These are phyloP conservation scores for Arthrobotrys iridis DNA, from an alignment of 2,329 filamentous ascomycete species.

Conservation along the genomic window DNA sequence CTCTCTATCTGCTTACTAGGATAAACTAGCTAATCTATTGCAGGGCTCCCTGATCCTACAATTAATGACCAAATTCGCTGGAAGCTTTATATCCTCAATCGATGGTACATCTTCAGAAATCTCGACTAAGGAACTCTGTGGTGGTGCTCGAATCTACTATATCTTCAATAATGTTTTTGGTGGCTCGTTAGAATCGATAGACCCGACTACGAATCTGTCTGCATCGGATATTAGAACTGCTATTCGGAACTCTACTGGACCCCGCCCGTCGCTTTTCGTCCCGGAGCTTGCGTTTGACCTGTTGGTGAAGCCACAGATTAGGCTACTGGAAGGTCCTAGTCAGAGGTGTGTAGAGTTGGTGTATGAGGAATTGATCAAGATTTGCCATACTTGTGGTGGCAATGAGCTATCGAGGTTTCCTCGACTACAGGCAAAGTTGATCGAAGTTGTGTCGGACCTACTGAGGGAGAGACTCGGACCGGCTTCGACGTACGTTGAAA, in stretches of 20 bases:
- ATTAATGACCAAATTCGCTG: slow-evolving; percentile 97
- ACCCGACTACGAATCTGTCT: slow-evolving; percentile 93
- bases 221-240: slow-evolving; percentile 95
- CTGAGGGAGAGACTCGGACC: slow-evolving; percentile 91
- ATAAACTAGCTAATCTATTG: slow-evolving; percentile 34
- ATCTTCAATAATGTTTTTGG: slow-evolving; percentile 99
- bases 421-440: slow-evolving; percentile 92
- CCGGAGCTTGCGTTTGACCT: slow-evolving; percentile 98
- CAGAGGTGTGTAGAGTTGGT: slow-evolving; percentile 97
- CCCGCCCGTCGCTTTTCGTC: slow-evolving; percentile 93
- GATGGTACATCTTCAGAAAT: slow-evolving; percentile 99
- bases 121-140: slow-evolving; percentile 96
- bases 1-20: not conserved
- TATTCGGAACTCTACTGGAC: slow-evolving; percentile 96
- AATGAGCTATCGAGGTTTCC: slow-evolving; percentile 93
- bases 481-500: slow-evolving; percentile 90
- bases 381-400: slow-evolving; percentile 97
- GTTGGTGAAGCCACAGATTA: slow-evolving; percentile 97
- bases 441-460: slow-evolving; percentile 96
- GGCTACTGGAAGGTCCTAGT: slow-evolving; percentile 90
- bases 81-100: slow-evolving; percentile 97
- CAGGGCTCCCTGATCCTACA: slow-evolving; percentile 89
- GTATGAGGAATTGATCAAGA: slow-evolving; percentile 99
- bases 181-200: slow-evolving; percentile 93
- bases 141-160: slow-evolving; percentile 95